Conservation (phyloP, 2,329 filamentous ascomycete species). For the Fusarium pininemorale region DNA sequence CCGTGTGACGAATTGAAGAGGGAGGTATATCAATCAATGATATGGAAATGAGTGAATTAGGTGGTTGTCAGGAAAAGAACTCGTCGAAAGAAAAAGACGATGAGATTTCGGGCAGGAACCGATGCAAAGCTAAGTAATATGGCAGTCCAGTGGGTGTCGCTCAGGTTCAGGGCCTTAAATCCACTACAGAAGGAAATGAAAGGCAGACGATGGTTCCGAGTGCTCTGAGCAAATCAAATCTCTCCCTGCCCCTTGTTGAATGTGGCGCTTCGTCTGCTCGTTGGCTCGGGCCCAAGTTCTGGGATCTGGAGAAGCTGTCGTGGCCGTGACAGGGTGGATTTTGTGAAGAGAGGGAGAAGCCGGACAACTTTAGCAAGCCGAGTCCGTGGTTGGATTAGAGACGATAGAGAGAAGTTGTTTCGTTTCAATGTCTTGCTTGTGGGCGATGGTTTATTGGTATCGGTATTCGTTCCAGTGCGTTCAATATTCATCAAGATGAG, state of each 20-base stretch:
- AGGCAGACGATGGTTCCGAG: slow-evolving; percentile 21
- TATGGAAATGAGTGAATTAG: neutral
- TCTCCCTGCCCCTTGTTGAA: slow-evolving; percentile 3
- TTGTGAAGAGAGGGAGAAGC: neutral
- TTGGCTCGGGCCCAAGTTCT: slow-evolving; percentile 22
- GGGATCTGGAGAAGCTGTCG: slow-evolving; percentile 6
- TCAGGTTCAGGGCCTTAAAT: slow-evolving; percentile 12
- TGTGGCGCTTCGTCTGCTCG: slow-evolving; percentile 26
- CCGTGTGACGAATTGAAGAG: slow-evolving; percentile 8
- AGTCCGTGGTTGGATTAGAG: slow-evolving; percentile 28
- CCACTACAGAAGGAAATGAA: slow-evolving; percentile 36
- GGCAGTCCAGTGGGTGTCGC: neutral
- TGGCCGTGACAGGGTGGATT: slow-evolving; percentile 23
- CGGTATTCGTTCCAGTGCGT: neutral
- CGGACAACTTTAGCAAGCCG: slow-evolving; percentile 9
- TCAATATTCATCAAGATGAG: neutral
- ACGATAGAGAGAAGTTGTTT: slow-evolving; percentile 21
- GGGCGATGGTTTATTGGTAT: neutral
- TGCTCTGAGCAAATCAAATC: slow-evolving; percentile 17
- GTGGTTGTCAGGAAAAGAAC: neutral
- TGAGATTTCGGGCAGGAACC: slow-evolving; percentile 1
- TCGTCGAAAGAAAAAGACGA: neutral
- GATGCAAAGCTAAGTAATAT: neutral
- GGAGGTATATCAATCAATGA: slow-evolving; percentile 20
- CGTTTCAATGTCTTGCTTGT: slow-evolving; percentile 28